Conservation (phyloP, 2,329 filamentous ascomycete genomes). For the Epichloe aotearoae region DNA sequence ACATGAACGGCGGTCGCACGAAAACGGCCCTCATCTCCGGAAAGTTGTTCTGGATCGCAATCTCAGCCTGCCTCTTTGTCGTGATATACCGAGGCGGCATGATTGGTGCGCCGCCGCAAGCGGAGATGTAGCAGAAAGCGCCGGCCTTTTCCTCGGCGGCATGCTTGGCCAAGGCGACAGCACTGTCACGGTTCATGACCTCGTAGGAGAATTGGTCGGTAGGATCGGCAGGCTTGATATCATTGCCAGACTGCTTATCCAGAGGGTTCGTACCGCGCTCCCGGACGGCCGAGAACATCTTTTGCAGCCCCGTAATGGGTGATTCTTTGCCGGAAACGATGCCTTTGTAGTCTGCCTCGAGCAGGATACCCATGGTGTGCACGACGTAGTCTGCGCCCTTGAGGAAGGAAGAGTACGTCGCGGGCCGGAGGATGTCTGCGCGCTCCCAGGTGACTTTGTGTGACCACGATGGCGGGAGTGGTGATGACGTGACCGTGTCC, state of each 20-base stretch:
- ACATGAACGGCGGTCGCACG: slow-evolving; percentile 76
- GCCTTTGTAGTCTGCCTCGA: slow-evolving; percentile 96
- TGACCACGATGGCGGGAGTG: slow-evolving; percentile 65
- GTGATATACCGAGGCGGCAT: slow-evolving; percentile 75
- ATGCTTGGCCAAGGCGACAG: slow-evolving; percentile 70
- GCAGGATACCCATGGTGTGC: slow-evolving; percentile 88
- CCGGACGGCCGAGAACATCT: slow-evolving; percentile 60
- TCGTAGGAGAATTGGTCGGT: slow-evolving; percentile 85
- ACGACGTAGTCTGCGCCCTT: slow-evolving; percentile 72
- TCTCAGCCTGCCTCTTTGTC: slow-evolving; percentile 86
- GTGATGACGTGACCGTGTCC: slow-evolving; percentile 61
- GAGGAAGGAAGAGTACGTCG: slow-evolving; percentile 65
- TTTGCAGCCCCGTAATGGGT: slow-evolving; percentile 62
- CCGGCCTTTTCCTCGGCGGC: slow-evolving; percentile 49
- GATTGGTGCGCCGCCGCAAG: slow-evolving; percentile 72
- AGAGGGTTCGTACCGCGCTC: slow-evolving; percentile 57
- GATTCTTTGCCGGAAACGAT: slow-evolving; percentile 74
- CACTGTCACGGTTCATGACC: slow-evolving; percentile 88
- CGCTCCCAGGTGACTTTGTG: slow-evolving; percentile 74
- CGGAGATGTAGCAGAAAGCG: slow-evolving; percentile 79
- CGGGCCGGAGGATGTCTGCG: slow-evolving; percentile 74
- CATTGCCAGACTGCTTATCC: slow-evolving; percentile 42
- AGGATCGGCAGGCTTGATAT: slow-evolving; percentile 50
- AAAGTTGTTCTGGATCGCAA: slow-evolving; percentile 57
- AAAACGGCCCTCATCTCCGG: slow-evolving; percentile 69